phyloP scores from a whole-genome alignment of 495 filamentous ascomycete genomes.

The Apiosordaria backusii region DNA sequence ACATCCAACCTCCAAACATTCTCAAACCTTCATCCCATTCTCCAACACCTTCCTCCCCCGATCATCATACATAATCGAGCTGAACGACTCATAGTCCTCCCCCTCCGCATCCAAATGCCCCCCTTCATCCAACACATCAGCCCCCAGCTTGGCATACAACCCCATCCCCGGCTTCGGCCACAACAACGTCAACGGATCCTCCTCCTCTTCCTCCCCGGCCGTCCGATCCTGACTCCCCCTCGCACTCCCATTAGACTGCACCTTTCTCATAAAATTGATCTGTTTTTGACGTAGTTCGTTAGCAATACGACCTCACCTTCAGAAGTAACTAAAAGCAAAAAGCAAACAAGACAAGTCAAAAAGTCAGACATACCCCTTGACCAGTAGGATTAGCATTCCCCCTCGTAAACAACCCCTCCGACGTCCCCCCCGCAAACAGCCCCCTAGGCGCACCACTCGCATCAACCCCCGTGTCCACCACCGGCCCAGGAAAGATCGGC shows the following conservation, averaged over 20 bases:
- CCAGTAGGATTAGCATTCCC: constrained; percentile 36
- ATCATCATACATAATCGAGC: constrained; percentile 45
- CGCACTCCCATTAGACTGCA: constrained; percentile 20
- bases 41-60: constrained; percentile 38
- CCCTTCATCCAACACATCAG: constrained; percentile 46
- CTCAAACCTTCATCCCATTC: constrained; percentile 34
- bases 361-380: neutral
- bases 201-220: constrained; percentile 24
- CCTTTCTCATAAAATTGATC: constrained; percentile 41
- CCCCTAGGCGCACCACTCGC: constrained; percentile 15
- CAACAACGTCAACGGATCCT: constrained; percentile 50
- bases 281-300: neutral
- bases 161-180: constrained; percentile 66
- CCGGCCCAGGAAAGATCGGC: constrained; percentile 41
- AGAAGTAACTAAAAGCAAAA: neutral
- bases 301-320: neutral
- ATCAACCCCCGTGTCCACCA: neutral
- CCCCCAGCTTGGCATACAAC: constrained; percentile 42
- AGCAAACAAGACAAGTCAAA: neutral
- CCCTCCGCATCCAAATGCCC: constrained; percentile 36
- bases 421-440: constrained; percentile 34
- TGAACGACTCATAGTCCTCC: constrained; percentile 53
- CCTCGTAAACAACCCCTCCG: constrained; percentile 37
- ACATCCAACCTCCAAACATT: neutral
- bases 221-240: constrained; percentile 19